These are phyloP conservation scores for Plectosphaerella cucumerina DNA, from an alignment of 2,329 filamentous ascomycete genomes.

Conservation along the genomic window DNA sequence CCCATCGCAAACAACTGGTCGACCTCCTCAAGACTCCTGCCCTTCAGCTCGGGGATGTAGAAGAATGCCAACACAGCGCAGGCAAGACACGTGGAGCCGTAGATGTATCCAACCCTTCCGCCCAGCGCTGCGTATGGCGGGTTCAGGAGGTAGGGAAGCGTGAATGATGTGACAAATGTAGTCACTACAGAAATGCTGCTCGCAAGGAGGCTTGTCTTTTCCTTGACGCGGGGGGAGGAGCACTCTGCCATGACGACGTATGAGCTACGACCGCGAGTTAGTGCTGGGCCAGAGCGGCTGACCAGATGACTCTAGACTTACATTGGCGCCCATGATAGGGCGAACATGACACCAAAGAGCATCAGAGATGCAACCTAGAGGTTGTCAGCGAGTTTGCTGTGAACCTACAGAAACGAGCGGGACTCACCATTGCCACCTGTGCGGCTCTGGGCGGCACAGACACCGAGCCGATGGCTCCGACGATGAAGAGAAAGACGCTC, in stretches of 20 bases:
- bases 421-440: background rate
- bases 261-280: conserved; percentile 9
- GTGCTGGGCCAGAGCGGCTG: background rate
- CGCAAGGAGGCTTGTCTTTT: conserved; percentile 24
- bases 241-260: conserved; percentile 21
- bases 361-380: conserved; percentile 20
- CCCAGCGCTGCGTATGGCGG: conserved; percentile 12
- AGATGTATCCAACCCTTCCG: conserved; percentile 13
- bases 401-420: background rate
- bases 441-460: background rate
- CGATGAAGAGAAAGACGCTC: conserved; percentile 17
- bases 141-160: conserved; percentile 13
- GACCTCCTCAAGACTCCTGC: conserved; percentile 19
- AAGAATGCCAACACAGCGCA: conserved; percentile 26
- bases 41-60: conserved; percentile 39
- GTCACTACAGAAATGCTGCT: conserved; percentile 19
- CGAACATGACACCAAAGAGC: conserved; percentile 18
- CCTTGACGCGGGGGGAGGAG: conserved; percentile 19
- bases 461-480: conserved; percentile 15
- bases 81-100: conserved; percentile 18
- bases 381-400: background rate
- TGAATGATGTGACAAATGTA: conserved; percentile 15
- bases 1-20: conserved; percentile 17
- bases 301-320: conserved; percentile 8
- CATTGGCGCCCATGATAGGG: conserved; percentile 21